These are phyloP conservation scores for Drosera spatulata DNA, from an alignment of 179 eudicot genomes.

Conservation along the genomic window DNA sequence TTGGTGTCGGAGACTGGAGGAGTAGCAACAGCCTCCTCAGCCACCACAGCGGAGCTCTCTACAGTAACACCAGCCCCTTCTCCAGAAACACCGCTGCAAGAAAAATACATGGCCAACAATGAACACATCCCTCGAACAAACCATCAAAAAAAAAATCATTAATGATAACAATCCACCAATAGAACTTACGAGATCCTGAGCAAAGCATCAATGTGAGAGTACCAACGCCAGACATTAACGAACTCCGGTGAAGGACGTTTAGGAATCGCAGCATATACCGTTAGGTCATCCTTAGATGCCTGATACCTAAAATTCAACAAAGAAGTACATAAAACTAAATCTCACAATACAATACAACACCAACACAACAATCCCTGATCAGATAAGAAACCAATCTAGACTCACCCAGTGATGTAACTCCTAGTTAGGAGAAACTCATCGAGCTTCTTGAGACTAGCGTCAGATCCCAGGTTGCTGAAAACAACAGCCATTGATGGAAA, in stretches of 20 bases:
- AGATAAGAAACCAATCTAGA: not conserved
- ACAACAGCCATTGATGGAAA: conserved; percentile 54
- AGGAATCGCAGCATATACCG: conserved; percentile 54
- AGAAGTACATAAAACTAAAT: not conserved
- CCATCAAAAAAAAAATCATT: not conserved
- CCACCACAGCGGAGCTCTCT: conserved; percentile 56
- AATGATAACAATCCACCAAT: not conserved
- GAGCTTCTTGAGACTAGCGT: conserved; percentile 22
- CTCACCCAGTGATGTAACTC: conserved; percentile 89
- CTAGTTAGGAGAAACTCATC: conserved; percentile 57
- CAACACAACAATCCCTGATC: not conserved
- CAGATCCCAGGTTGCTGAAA: conserved; percentile 44
- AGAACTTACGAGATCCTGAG: conserved; percentile 85
- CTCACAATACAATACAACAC: not conserved
- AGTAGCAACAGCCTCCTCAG: conserved; percentile 46
- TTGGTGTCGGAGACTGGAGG: conserved; percentile 66
- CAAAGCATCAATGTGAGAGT: conserved; percentile 74
- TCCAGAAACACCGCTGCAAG: conserved; percentile 62
- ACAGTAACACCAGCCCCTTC: conserved; percentile 72
- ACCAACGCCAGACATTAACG: conserved; percentile 77
- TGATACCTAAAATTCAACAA: conserved; percentile 43
- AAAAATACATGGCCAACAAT: not conserved
- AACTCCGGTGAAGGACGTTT: conserved; percentile 54
- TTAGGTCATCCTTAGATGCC: conserved; percentile 90
- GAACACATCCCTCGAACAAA: not conserved